Conservation (phyloP, 1,139 yeast species). For the Taiozyma sp. region DNA sequence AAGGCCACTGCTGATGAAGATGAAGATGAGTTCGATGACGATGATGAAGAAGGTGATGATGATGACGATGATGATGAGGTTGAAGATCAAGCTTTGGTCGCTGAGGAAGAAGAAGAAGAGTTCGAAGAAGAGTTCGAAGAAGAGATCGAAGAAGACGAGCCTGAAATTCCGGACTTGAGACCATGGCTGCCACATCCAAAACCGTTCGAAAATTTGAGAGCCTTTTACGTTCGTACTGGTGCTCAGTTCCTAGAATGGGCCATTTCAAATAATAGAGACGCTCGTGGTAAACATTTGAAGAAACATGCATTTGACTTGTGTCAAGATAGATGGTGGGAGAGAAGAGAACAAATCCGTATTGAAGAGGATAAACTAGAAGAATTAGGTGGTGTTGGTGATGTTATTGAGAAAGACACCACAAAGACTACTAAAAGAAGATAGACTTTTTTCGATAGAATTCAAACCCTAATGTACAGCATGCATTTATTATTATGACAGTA, state of each 20-base stretch:
- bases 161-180: slow-evolving; percentile 80
- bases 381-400: slow-evolving; percentile 86
- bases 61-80: slow-evolving; percentile 54
- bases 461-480: not conserved
- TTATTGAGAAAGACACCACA: slow-evolving; percentile 71
- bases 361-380: slow-evolving; percentile 90
- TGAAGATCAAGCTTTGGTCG: slow-evolving; percentile 42
- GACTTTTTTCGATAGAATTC: not conserved
- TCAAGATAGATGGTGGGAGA: slow-evolving; percentile 98
- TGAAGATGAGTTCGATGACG: slow-evolving; percentile 55
- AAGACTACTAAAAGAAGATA: slow-evolving; percentile 31
- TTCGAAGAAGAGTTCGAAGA: slow-evolving; percentile 49
- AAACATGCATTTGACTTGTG: slow-evolving; percentile 85
- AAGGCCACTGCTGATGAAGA: slow-evolving; percentile 49
- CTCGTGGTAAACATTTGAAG: slow-evolving; percentile 89
- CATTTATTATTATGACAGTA: not conserved
- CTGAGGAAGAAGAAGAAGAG: slow-evolving; percentile 49
- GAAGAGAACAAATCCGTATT: slow-evolving; percentile 85
- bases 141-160: slow-evolving; percentile 52
- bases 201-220: slow-evolving; percentile 82
- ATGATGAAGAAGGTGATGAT: slow-evolving; percentile 61
- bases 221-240: slow-evolving; percentile 82
- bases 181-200: slow-evolving; percentile 98
- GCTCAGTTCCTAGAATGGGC: slow-evolving; percentile 91
- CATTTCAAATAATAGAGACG: slow-evolving; percentile 73